A percentile compares a stretch with the other conserved stretches of the same genome.
Conservation (phyloP, 768 basidiomycete species). For the Leccinum imitatum region DNA sequence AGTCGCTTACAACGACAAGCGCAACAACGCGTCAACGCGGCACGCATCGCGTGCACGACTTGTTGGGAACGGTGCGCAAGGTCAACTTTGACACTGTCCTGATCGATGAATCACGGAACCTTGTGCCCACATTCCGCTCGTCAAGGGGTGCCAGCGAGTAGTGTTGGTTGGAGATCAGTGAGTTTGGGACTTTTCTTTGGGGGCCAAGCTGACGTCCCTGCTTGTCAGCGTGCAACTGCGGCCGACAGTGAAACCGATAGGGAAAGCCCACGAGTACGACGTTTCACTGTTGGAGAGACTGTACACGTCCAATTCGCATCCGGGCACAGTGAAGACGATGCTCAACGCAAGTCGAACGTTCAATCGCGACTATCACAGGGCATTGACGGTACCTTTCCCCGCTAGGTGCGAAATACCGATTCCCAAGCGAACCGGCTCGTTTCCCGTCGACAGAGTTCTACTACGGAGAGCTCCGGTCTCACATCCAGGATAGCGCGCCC, state of each 20-base stretch:
- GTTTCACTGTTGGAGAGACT: slow-evolving; percentile 62
- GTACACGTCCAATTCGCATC: slow-evolving; percentile 37
- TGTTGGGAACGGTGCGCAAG: slow-evolving; percentile 60
- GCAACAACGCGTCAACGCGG: slow-evolving; percentile 54
- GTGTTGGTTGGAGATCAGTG: slow-evolving; percentile 73
- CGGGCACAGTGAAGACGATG: slow-evolving; percentile 56
- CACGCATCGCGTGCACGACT: slow-evolving; percentile 62
- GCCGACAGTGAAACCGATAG: slow-evolving; percentile 62
- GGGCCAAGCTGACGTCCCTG: neutral
- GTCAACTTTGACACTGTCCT: slow-evolving; percentile 58
- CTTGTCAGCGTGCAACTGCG: slow-evolving; percentile 59
- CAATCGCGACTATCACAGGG: neutral
- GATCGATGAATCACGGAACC: slow-evolving; percentile 74
- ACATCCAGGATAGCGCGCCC: slow-evolving; percentile 38
- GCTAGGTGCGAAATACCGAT: slow-evolving; percentile 59
- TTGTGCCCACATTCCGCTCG: slow-evolving; percentile 61
- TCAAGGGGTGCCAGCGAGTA: slow-evolving; percentile 57
- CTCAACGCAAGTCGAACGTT: slow-evolving; percentile 42
- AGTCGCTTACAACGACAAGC: slow-evolving; percentile 57
- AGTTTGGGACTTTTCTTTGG: slow-evolving; percentile 22
- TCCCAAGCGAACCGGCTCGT: slow-evolving; percentile 52
- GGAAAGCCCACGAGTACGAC: slow-evolving; percentile 54
- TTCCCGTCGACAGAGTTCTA: slow-evolving; percentile 70
- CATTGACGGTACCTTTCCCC: neutral
- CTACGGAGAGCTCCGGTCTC: slow-evolving; percentile 49